phyloP scores from a whole-genome alignment of 2,329 filamentous ascomycete species.

The Aureobasidium melanogenum region DNA sequence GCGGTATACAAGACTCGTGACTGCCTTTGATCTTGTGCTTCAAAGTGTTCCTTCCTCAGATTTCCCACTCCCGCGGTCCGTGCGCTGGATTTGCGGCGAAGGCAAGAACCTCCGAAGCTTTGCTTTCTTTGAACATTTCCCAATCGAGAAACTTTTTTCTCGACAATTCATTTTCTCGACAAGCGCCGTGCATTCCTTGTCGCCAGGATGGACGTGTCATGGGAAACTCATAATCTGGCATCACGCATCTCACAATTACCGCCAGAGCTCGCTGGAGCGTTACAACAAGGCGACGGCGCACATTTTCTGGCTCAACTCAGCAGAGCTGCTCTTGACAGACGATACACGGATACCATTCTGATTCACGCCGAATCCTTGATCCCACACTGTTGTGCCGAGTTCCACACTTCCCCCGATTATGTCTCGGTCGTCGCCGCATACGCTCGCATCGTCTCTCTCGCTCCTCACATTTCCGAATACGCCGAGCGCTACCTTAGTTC shows the following conservation, averaged over 20 bases:
- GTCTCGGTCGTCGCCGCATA: slow-evolving; percentile 57
- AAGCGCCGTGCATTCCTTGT: not conserved
- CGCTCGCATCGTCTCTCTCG: slow-evolving; percentile 71
- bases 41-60: slow-evolving; percentile 8
- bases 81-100: slow-evolving; percentile 8
- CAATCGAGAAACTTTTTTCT: not conserved
- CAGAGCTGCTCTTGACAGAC: slow-evolving; percentile 57
- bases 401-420: slow-evolving; percentile 20
- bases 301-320: slow-evolving; percentile 65
- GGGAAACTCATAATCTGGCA: slow-evolving; percentile 11
- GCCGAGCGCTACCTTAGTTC: slow-evolving; percentile 41
- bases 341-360: slow-evolving; percentile 65
- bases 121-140: slow-evolving; percentile 5
- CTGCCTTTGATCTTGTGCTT: slow-evolving; percentile 2
- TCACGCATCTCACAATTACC: slow-evolving; percentile 51
- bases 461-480: slow-evolving; percentile 68
- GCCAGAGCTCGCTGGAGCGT: slow-evolving; percentile 57
- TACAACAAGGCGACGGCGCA: slow-evolving; percentile 54
- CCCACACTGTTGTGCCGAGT: slow-evolving; percentile 66
- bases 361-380: slow-evolving; percentile 65
- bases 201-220: slow-evolving; percentile 15
- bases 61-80: not conserved
- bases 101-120: slow-evolving; percentile 11
- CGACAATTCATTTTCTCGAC: not conserved
- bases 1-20: not conserved